Percentiles rank a stretch among this genome's conserved stretches.
Evolutionary conservation across 108 stramenopile species (phyloP).

Genomic region (Mayamaea pseudoterrestris): DNA sequence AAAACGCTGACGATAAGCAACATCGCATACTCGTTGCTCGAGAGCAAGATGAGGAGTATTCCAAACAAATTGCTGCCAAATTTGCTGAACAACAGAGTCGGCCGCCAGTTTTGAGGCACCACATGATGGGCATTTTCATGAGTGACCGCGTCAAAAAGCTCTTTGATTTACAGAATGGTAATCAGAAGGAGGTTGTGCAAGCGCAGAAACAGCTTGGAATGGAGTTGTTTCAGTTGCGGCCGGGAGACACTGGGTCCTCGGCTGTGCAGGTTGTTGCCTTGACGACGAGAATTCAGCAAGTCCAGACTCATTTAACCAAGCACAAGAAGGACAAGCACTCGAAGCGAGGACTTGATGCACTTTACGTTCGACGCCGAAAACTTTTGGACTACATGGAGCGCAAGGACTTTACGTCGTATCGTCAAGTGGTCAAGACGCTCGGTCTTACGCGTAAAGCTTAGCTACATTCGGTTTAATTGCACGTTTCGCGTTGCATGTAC

Average conservation of each 20-base stretch:
- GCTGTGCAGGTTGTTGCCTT: slow-evolving; percentile 66
- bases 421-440: slow-evolving; percentile 73
- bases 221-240: slow-evolving; percentile 79
- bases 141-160: slow-evolving; percentile 59
- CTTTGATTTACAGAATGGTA: slow-evolving; percentile 71
- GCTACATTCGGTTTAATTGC: not conserved
- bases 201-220: slow-evolving; percentile 74
- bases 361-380: slow-evolving; percentile 76
- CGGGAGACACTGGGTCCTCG: slow-evolving; percentile 69
- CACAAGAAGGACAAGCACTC: slow-evolving; percentile 75
- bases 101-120: slow-evolving; percentile 14
- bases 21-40: slow-evolving; percentile 43
- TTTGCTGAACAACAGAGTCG: slow-evolving; percentile 24
- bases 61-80: slow-evolving; percentile 42
- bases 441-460: slow-evolving; percentile 23
- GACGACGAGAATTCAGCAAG: slow-evolving; percentile 82
- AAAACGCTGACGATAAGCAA: slow-evolving; percentile 52
- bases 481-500: too few species aligned
- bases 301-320: slow-evolving; percentile 68
- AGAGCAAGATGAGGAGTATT: slow-evolving; percentile 31
- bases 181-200: slow-evolving; percentile 58
- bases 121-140: slow-evolving; percentile 23
- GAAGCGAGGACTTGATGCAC: slow-evolving; percentile 73
- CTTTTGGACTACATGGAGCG: slow-evolving; percentile 87
- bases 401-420: slow-evolving; percentile 76